Percentiles rank a stretch among this genome's conserved stretches.
phyloP scores from a whole-genome alignment of 2,329 filamentous ascomycete species.

The Exophiala sp. region DNA sequence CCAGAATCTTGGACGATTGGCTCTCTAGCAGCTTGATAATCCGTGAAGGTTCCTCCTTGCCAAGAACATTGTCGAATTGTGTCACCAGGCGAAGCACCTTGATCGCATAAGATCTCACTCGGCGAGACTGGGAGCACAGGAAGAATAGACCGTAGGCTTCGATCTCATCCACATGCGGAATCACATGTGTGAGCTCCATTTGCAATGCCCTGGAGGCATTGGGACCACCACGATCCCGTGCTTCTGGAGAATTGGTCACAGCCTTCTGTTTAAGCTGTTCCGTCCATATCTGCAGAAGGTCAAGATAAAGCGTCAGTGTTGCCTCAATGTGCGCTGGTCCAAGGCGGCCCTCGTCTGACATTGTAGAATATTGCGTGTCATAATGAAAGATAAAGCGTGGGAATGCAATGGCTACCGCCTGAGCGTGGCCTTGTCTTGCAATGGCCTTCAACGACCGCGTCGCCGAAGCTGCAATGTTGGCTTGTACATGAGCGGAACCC shows the following conservation, averaged over 20 bases:
- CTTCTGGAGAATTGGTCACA: conserved; percentile 62
- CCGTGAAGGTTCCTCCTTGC: conserved; percentile 68
- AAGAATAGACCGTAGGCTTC: conserved; percentile 97
- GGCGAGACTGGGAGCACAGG: conserved; percentile 86
- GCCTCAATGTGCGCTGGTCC: conserved; percentile 91
- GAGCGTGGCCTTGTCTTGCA: conserved; percentile 83
- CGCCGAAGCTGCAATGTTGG: conserved; percentile 85
- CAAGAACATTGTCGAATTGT: conserved; percentile 85
- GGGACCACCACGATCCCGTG: conserved; percentile 46
- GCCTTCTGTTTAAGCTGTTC: conserved; percentile 88
- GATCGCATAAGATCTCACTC: conserved; percentile 83
- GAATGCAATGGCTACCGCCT: conserved; percentile 94
- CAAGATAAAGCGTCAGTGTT: conserved; percentile 85
- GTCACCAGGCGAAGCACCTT: conserved; percentile 86
- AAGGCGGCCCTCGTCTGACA: conserved; percentile 96
- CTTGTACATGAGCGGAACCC: conserved; percentile 89
- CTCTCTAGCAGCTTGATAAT: conserved; percentile 90
- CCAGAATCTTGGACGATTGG: conserved; percentile 80
- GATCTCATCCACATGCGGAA: conserved; percentile 91
- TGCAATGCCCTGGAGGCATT: conserved; percentile 55
- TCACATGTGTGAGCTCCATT: conserved; percentile 78
- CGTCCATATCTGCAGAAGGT: conserved; percentile 93
- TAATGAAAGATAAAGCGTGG: conserved; percentile 98
- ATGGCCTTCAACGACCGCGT: conserved; percentile 92
- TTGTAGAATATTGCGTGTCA: conserved; percentile 92